phyloP scores from a whole-genome alignment of 129 eudicot species.

The Rutidosis leptorrhynchoides region DNA sequence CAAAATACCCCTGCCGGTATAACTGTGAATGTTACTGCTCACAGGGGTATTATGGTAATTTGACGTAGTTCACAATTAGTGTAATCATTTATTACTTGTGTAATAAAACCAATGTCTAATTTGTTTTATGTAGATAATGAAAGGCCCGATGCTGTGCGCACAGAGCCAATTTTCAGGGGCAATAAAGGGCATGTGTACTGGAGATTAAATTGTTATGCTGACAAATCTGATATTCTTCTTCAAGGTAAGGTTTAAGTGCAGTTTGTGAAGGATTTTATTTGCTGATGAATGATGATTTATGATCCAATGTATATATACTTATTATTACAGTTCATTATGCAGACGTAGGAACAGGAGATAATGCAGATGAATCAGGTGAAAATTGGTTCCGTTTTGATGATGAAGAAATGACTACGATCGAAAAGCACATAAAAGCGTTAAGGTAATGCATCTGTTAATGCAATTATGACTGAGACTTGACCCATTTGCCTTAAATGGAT shows the following conservation, averaged over 20 bases:
- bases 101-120: background rate
- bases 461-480: background rate
- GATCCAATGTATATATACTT: background rate
- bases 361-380: slow-evolving; percentile 29
- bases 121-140: slow-evolving; percentile 32
- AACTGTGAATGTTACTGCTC: no score
- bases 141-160: slow-evolving; percentile 50
- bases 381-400: slow-evolving; percentile 49
- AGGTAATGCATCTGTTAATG: slow-evolving; percentile 36
- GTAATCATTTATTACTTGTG: background rate
- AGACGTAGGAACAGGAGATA: slow-evolving; percentile 49
- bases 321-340: background rate
- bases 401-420: slow-evolving; percentile 43
- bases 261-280: slow-evolving; percentile 4
- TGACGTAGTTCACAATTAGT: no score
- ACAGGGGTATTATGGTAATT: no score
- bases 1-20: no score
- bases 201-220: slow-evolving; percentile 44
- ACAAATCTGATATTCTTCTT: slow-evolving; percentile 38
- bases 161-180: slow-evolving; percentile 39
- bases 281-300: background rate
- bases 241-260: slow-evolving; percentile 43
- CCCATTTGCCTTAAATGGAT: background rate
- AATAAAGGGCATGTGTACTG: slow-evolving; percentile 49
- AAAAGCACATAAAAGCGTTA: slow-evolving; percentile 34